Evolutionary conservation across 2,329 filamentous ascomycete species (phyloP), one percentile per base, ranked within the genome.

Genomic region (Colletotrichum sp.): DNA sequence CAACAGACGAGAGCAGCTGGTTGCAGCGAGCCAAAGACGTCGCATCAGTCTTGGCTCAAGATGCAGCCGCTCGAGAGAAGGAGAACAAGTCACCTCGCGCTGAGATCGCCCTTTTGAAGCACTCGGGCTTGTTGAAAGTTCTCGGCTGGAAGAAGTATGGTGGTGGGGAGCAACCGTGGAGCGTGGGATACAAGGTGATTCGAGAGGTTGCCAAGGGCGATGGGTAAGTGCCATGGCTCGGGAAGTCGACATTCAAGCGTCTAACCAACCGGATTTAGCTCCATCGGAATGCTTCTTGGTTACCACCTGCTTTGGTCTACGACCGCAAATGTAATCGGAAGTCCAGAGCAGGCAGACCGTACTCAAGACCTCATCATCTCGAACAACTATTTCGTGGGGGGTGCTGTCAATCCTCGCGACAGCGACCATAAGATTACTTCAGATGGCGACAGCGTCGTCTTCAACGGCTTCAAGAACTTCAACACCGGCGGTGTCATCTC

Each of bases 401-500:
- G 90, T 28, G 90, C 92, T 0, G 92, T 94, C 25, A 94, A 94
- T 77, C 92, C 91, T 1, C 88, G 92, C 5, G 91, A 94, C 79
- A 90, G 85, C 52, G 91, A 93, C 78, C 82, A 93, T 10, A 89
- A 86, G 34, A 91, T 93, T 76, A 90, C 86, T 0, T 82, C 86
- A 2, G 86, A 91, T 1, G 90, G 89, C 2, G 88, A 91, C 6
- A 83, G 88, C 4, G 81, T 93, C 16, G 80, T 92, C 3, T 93
- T 92, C 81, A 89, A 90, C 74, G 91, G 92, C 2, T 88, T 87
- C 82, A 94, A 94, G 81, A 87, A 90, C 82, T 94, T 94, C 86
- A 94, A 92, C 79, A 94, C 92, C 0, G 92, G 92, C 1, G 92
- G 92, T 30, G 91, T 93, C 0, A 86, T 94, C 3, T 93, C 91